Conservation (phyloP, 805 yeast genomes). For the Metschnikowia sp. region DNA sequence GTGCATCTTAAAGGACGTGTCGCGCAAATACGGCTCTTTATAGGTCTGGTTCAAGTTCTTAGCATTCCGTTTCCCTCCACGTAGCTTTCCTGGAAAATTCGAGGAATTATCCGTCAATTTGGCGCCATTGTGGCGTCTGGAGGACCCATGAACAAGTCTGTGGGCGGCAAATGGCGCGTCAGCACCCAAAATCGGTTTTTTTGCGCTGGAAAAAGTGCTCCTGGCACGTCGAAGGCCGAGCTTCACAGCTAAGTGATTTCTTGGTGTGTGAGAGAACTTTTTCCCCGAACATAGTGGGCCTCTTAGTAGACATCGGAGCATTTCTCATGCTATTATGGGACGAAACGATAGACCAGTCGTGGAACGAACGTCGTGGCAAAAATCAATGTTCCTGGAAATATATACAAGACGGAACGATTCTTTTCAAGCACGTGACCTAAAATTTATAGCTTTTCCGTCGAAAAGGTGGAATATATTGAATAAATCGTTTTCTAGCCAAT, state of each 20-base stretch:
- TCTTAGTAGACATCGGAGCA: constrained; percentile 7
- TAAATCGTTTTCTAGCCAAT: too few species aligned
- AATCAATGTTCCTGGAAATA: too few species aligned
- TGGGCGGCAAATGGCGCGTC: neutral
- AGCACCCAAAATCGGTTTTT: neutral
- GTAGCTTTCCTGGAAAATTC: neutral
- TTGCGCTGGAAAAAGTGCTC: neutral
- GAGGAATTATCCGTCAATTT: neutral
- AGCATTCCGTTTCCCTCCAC: neutral
- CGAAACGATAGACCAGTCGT: too few species aligned
- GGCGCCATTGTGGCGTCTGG: neutral
- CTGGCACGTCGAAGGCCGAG: neutral
- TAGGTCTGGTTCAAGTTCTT: neutral
- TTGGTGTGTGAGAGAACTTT: neutral
- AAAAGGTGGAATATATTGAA: too few species aligned
- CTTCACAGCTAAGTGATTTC: neutral
- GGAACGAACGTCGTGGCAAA: too few species aligned
- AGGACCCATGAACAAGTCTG: neutral
- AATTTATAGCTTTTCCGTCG: too few species aligned
- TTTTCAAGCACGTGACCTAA: too few species aligned
- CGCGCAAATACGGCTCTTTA: neutral
- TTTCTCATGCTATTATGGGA: neutral
- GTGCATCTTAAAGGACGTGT: neutral
- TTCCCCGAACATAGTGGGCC: neutral
- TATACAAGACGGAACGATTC: too few species aligned